A percentile compares a stretch with the other conserved stretches of the same genome.
Conservation (phyloP, 2,329 filamentous ascomycete genomes). For the Botryotinia convoluta region DNA sequence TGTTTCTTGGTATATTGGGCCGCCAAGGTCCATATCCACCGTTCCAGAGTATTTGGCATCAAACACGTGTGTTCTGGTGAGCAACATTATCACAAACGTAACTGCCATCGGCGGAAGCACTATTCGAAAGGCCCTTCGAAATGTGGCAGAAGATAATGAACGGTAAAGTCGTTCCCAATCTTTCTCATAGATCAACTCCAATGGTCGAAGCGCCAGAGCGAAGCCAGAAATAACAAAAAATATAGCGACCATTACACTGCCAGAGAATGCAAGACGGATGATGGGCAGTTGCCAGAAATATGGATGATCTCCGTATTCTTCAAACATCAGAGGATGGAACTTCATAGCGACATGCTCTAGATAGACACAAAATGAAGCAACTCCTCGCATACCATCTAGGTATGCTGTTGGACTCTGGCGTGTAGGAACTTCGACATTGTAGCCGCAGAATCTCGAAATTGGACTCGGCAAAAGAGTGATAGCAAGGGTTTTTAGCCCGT, state of each 20-base stretch:
- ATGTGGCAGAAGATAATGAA: background rate
- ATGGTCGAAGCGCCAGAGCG: background rate
- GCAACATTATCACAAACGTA: background rate
- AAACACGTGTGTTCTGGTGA: background rate
- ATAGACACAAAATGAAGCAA: background rate
- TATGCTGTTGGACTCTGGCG: background rate
- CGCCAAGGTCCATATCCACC: background rate
- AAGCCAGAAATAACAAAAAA: background rate
- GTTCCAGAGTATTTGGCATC: background rate
- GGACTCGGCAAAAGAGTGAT: background rate
- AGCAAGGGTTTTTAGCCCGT: background rate
- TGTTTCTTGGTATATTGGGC: background rate
- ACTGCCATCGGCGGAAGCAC: background rate
- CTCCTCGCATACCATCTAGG: background rate
- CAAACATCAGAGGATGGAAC: background rate
- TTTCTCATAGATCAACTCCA: background rate
- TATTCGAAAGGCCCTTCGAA: background rate
- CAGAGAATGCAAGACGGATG: background rate
- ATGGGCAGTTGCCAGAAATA: background rate
- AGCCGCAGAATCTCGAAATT: background rate
- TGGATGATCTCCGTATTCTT: background rate
- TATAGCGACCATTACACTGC: background rate
- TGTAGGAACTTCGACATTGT: background rate
- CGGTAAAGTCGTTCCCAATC: background rate
- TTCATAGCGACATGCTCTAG: background rate